Evolutionary conservation across 1,284 basidiomycete species (phyloP).

Genomic region (Cystobasidium pallidum): DNA sequence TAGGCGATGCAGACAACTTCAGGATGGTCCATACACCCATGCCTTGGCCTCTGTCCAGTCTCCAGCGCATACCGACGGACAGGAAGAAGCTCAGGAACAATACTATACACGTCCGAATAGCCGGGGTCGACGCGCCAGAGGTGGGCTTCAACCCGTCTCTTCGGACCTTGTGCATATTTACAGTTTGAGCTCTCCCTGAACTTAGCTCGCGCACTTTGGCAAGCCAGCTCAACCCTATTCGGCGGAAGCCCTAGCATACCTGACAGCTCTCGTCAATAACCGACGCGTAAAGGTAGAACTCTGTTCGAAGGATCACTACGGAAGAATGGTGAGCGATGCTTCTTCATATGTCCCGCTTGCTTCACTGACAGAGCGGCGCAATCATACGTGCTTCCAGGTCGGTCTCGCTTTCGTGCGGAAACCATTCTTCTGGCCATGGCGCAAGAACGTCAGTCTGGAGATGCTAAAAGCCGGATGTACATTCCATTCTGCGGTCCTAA

Average conservation of each 20-base stretch:
- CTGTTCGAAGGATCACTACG: conserved; percentile 76
- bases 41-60: conserved; percentile 68
- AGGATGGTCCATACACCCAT: conserved; percentile 78
- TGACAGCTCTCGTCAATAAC: conserved; percentile 65
- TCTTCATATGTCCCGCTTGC: too few species aligned
- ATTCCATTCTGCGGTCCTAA: conserved; percentile 51
- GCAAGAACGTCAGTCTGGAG: conserved; percentile 67
- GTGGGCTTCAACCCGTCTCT: conserved; percentile 58
- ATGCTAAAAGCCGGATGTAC: conserved; percentile 64
- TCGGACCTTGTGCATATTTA: too few species aligned
- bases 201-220: conserved; percentile 75
- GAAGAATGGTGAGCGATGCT: conserved; percentile 74
- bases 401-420: conserved; percentile 51
- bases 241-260: conserved; percentile 71
- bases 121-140: conserved; percentile 88
- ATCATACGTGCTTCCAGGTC: too few species aligned
- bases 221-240: conserved; percentile 72
- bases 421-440: conserved; percentile 40
- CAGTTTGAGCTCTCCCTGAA: too few species aligned
- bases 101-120: conserved; percentile 80
- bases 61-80: conserved; percentile 65
- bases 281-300: conserved; percentile 70
- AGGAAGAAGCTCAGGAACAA: conserved; percentile 73
- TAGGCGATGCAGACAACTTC: conserved; percentile 61
- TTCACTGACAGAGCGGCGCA: too few species aligned